Conservation (phyloP, 1,284 basidiomycete genomes). For the Hymenochaete sp. region DNA sequence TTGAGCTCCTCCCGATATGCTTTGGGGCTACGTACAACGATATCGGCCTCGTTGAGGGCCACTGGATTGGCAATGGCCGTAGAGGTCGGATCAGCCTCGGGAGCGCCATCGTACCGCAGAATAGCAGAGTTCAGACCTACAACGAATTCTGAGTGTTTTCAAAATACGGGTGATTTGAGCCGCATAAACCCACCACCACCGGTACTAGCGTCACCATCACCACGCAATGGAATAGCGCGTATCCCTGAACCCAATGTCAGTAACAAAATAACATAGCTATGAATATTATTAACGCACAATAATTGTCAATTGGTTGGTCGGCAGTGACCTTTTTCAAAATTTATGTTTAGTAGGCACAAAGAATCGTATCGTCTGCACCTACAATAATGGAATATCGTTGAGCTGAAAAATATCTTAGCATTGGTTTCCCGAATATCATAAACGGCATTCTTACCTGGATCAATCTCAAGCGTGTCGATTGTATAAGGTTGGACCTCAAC, state of each 20-base stretch:
- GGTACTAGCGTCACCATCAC: conserved; percentile 21
- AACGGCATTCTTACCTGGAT: conserved; percentile 22
- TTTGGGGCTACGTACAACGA: conserved; percentile 23
- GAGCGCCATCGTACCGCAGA: conserved; percentile 33
- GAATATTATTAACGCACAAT: conserved; percentile 26
- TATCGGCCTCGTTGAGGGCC: conserved; percentile 25
- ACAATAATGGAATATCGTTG: conserved; percentile 34
- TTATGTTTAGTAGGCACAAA: no score
- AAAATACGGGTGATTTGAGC: conserved; percentile 39
- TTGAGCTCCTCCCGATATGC: background rate
- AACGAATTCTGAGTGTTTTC: background rate
- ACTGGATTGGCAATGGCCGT: conserved; percentile 20
- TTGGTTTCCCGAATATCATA: background rate
- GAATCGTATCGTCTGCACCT: no score
- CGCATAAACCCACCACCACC: conserved; percentile 15
- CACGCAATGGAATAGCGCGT: conserved; percentile 15
- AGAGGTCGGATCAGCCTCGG: conserved; percentile 26
- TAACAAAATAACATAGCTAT: background rate
- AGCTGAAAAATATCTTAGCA: conserved; percentile 21
- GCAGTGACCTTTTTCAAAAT: conserved; percentile 27
- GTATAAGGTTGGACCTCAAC: conserved; percentile 30
- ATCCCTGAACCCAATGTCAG: conserved; percentile 19
- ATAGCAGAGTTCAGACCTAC: conserved; percentile 32
- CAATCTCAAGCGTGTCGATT: conserved; percentile 34
- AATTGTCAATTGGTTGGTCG: conserved; percentile 30